A percentile compares a stretch with the other conserved stretches of the same genome.
These are phyloP conservation scores for Nicotiana knightiana DNA, from an alignment of 257 asterid species.

Conservation along the genomic window DNA sequence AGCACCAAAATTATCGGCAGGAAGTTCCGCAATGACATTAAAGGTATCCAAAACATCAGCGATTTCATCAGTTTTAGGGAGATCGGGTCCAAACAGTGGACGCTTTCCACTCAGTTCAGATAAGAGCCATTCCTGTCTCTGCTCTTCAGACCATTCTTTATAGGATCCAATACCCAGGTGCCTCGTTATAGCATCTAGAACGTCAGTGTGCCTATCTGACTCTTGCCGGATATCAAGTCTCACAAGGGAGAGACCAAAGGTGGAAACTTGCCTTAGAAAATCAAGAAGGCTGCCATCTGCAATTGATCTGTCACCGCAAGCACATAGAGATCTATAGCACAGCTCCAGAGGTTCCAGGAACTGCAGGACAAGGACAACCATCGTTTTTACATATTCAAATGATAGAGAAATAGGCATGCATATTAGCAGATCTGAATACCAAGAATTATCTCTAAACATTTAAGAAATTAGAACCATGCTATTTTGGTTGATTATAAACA, in stretches of 20 bases:
- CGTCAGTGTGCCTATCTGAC: conserved; percentile 89
- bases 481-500: not conserved
- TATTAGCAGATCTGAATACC: not conserved
- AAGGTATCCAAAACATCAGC: conserved; percentile 81
- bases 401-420: not conserved
- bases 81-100: conserved; percentile 85
- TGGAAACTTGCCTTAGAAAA: conserved; percentile 87
- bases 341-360: conserved; percentile 94
- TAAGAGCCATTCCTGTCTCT: conserved; percentile 86
- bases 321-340: conserved; percentile 83
- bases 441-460: not conserved
- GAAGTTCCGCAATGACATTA: conserved; percentile 73
- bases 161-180: conserved; percentile 88
- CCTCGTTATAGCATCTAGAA: conserved; percentile 73
- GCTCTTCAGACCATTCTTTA: conserved; percentile 80
- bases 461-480: not conserved
- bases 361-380: conserved; percentile 28
- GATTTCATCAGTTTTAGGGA: conserved; percentile 83
- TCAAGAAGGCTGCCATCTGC: conserved; percentile 98
- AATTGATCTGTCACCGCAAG: conserved; percentile 76
- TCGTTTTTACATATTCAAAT: not conserved
- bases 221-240: conserved; percentile 94
- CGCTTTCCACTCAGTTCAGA: conserved; percentile 83
- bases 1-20: conserved; percentile 76
- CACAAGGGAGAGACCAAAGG: conserved; percentile 87